A percentile compares a stretch with the other conserved stretches of the same genome.
Evolutionary conservation across 306 rosid species (phyloP).

Genomic region (Luffa acutangula): DNA sequence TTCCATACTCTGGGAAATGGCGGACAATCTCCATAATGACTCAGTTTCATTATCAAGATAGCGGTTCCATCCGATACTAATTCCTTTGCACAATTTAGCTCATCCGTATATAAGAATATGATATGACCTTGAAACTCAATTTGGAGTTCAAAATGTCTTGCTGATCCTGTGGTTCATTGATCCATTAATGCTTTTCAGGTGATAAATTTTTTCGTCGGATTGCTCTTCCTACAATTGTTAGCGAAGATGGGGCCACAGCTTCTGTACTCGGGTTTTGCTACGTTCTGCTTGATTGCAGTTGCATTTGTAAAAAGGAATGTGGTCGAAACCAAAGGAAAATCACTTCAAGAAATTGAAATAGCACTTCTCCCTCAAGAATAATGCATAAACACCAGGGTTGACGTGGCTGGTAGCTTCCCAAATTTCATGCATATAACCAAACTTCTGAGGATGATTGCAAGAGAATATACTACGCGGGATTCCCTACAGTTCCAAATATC

Average conservation of each 20-base stretch:
- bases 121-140: not conserved
- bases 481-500: not conserved
- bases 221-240: slow-evolving; percentile 73
- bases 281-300: slow-evolving; percentile 68
- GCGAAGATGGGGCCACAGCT: slow-evolving; percentile 69
- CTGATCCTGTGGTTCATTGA: not conserved
- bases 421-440: not conserved
- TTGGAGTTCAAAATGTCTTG: not conserved
- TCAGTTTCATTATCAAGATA: not conserved
- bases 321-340: slow-evolving; percentile 91
- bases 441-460: not conserved
- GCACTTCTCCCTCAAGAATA: slow-evolving; percentile 88
- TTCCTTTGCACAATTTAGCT: not conserved
- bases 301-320: slow-evolving; percentile 76
- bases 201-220: slow-evolving; percentile 85
- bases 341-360: slow-evolving; percentile 96
- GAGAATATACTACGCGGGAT: not conserved
- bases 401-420: not conserved
- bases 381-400: not conserved
- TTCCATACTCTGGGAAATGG: not conserved
- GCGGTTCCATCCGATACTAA: not conserved
- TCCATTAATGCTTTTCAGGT: slow-evolving; percentile 36
- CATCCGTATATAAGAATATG: not conserved
- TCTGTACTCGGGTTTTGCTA: slow-evolving; percentile 67
- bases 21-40: not conserved